These are phyloP conservation scores for Fusarium sulawesiense DNA, from an alignment of 2,329 filamentous ascomycete species.

Conservation along the genomic window DNA sequence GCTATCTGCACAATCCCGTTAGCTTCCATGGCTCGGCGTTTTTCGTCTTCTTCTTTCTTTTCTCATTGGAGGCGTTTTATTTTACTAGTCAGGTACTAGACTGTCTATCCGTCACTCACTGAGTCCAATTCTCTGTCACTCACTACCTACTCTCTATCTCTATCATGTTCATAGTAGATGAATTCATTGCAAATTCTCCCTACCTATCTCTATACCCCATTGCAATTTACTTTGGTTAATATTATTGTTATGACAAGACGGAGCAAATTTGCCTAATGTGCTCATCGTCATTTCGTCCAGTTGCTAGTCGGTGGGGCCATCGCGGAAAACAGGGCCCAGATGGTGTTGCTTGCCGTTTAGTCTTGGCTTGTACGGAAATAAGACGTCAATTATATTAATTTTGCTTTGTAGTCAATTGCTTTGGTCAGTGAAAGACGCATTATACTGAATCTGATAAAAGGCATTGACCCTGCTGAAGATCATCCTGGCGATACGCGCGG, in stretches of 20 bases:
- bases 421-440: background rate
- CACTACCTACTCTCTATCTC: constrained; percentile 9
- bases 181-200: background rate
- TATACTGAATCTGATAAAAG: too few species aligned
- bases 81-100: constrained; percentile 35
- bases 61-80: constrained; percentile 33
- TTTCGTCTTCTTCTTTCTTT: background rate
- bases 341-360: background rate
- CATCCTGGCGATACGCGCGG: too few species aligned
- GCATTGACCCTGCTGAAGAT: too few species aligned
- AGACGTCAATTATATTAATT: background rate
- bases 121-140: background rate
- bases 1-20: constrained; percentile 14
- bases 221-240: background rate
- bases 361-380: background rate
- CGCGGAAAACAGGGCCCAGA: background rate
- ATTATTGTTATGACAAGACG: background rate
- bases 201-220: background rate
- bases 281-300: background rate
- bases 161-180: background rate
- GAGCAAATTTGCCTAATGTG: background rate
- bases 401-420: background rate
- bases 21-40: constrained; percentile 30
- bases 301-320: background rate
- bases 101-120: constrained; percentile 11